Evolutionary conservation across 352 stramenopile genomes (phyloP), one percentile per base, ranked within the genome.

Genomic region (Phytophthora aleatoria): DNA sequence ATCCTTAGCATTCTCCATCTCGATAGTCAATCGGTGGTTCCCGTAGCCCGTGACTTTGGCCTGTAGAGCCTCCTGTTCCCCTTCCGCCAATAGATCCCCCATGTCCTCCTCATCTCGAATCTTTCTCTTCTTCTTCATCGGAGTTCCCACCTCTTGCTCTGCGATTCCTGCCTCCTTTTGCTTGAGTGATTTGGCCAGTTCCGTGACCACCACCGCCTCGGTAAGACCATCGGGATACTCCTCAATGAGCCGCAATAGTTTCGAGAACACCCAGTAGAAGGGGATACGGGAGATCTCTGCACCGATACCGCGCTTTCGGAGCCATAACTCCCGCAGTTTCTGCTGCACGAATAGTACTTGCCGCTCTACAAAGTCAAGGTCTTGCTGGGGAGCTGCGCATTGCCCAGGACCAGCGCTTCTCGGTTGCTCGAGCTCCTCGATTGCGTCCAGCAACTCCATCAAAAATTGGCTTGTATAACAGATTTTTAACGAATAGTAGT

Each of bases 221-320:
- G 85, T 91, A 5, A 93, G 50, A 15, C 85, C 85, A 61, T 88
- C 80, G 1, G 85, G 85, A 58, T 91, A 91, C 52, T 81, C 79
- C 50, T 85, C 77, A 13, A 89, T 55, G 10, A 93, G 50, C 0
- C 69, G 72, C 49, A 93, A 49, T 3, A 87, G 55, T 63, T 81
- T 81, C 26, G 80, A 76, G 36, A 89, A 63, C 26, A 88, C 76
- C 82, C 82, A 91, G 33, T 70, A 71, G 26, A 81, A 91, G 3
- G 82, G 74, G 7, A 89, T 53, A 11, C 16, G 20, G 3, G 69
- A 51, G 5, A 52, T 31, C 3, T 79, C 50, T 16, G 16, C 50
- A 20, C 41, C 41, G 12, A 35, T 42, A 12, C 39, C 62, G 30
- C 76, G 57, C 58, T 86, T 81, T 11, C 59, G 49, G 30, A 53